Percentiles rank a stretch among this genome's conserved stretches.
These are phyloP conservation scores for Closterium sp. DNA, from an alignment of 139 green algal genomes.

Conservation along the genomic window DNA sequence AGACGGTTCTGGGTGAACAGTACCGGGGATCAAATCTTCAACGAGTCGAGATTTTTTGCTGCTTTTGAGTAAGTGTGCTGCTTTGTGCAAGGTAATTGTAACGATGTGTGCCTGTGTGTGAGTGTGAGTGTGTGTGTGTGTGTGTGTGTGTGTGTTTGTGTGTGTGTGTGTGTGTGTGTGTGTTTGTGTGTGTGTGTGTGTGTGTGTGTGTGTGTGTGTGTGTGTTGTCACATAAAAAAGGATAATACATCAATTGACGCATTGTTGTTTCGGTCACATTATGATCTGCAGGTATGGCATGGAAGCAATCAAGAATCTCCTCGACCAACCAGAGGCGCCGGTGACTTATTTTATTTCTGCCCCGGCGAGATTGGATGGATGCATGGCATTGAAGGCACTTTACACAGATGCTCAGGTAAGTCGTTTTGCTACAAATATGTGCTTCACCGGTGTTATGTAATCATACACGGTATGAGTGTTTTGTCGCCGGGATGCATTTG, in stretches of 20 bases:
- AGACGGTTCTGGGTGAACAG: background rate
- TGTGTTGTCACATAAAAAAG: too few species aligned
- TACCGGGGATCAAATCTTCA: background rate
- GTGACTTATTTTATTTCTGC: background rate
- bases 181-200: too few species aligned
- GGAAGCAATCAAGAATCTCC: background rate
- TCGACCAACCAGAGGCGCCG: background rate
- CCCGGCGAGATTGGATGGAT: background rate
- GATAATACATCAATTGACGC: too few species aligned
- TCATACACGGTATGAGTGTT: too few species aligned
- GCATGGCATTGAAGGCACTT: background rate
- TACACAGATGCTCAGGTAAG: background rate
- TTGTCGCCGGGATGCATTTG: too few species aligned
- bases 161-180: too few species aligned
- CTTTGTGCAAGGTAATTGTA: too few species aligned
- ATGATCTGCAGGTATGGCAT: background rate
- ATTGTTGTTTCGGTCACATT: background rate
- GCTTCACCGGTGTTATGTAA: too few species aligned
- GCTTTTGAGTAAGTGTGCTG: background rate
- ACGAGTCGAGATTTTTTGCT: background rate
- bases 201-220: too few species aligned
- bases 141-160: too few species aligned
- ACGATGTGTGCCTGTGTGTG: too few species aligned
- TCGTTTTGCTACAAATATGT: background rate
- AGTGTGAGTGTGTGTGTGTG: too few species aligned